Conservation (phyloP, 495 filamentous ascomycete species). For the Penicillium subrubescens region DNA sequence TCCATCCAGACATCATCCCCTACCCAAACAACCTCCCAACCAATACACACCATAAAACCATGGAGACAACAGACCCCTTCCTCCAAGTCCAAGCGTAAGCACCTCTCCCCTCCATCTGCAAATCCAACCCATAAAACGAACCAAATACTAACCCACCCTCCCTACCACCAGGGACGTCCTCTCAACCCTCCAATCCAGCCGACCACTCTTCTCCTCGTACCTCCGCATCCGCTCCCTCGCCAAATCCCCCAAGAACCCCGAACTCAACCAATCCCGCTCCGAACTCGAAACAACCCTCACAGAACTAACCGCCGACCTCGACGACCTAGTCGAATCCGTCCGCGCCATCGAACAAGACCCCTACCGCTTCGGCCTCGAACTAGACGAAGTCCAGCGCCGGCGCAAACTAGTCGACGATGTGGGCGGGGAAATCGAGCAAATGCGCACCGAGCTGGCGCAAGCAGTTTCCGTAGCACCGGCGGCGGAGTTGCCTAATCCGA, state of each 20-base stretch:
- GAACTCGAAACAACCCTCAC: slow-evolving; percentile 80
- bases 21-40: slow-evolving; percentile 5
- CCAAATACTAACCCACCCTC: slow-evolving; percentile 10
- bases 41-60: slow-evolving; percentile 34
- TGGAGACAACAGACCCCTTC: slow-evolving; percentile 82
- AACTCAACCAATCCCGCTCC: slow-evolving; percentile 77
- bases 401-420: slow-evolving; percentile 85
- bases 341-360: slow-evolving; percentile 87
- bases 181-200: slow-evolving; percentile 72
- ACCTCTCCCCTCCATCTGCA: background rate
- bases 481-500: slow-evolving; percentile 66
- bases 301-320: slow-evolving; percentile 80
- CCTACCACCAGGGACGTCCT: slow-evolving; percentile 72
- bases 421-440: slow-evolving; percentile 83
- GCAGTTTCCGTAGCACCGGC: slow-evolving; percentile 41
- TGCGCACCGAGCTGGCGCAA: slow-evolving; percentile 77
- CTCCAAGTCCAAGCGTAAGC: slow-evolving; percentile 86
- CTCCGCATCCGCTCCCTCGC: slow-evolving; percentile 90
- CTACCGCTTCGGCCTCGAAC: slow-evolving; percentile 82
- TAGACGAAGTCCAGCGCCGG: slow-evolving; percentile 78
- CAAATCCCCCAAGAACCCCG: slow-evolving; percentile 70
- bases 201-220: slow-evolving; percentile 90
- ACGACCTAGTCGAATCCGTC: slow-evolving; percentile 87
- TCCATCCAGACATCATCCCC: slow-evolving; percentile 10
- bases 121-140: background rate